Evolutionary conservation across 2,329 filamentous ascomycete genomes (phyloP), one percentile per base, ranked within the genome.

Genomic region (Didymella lethalis): DNA sequence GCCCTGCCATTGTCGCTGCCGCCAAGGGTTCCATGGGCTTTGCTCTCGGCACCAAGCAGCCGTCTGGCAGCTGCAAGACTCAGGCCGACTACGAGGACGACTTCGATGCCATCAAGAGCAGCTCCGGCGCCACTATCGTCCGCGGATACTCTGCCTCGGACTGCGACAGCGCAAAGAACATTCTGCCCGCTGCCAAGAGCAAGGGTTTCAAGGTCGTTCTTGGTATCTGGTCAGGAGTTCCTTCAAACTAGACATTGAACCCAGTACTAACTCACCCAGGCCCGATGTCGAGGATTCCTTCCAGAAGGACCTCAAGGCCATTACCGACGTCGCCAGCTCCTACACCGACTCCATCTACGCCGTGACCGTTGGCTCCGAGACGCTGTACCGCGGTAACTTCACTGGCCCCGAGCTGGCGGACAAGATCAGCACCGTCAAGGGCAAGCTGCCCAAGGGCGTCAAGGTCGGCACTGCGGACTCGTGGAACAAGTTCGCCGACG

Each of bases 401-500:
- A 88, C 84, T 10, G 88, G 85, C 47, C 72, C 81, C 7, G 73
- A 87, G 67, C 83, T 91, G 48, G 76, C 87, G 50, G 78, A 77
- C 56, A 87, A 87, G 76, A 89, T 91, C 75, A 78, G 84, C 59
- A 81, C 86, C 49, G 84, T 90, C 63, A 85, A 87, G 79, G 73
- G 78, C 40, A 78, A 83, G 31, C 73, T 88, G 72, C 81, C 83
- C 65, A 74, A 73, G 26, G 64, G 66, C 61, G 80, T 87, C 67
- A 85, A 83, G 65, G 81, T 90, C 44, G 88, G 89, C 49, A 90
- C 87, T 11, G 89, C 88, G 7, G 89, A 91, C 77, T 86, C 83
- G 72, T 91, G 89, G 89, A 91, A 90, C 79, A 90, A 89, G 77
- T 88, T 82, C 70, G 82, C 84, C 46, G 88, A 90, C 71, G 88